phyloP scores from a whole-genome alignment of 1,284 basidiomycete genomes.

The Schizophyllum amplum region DNA sequence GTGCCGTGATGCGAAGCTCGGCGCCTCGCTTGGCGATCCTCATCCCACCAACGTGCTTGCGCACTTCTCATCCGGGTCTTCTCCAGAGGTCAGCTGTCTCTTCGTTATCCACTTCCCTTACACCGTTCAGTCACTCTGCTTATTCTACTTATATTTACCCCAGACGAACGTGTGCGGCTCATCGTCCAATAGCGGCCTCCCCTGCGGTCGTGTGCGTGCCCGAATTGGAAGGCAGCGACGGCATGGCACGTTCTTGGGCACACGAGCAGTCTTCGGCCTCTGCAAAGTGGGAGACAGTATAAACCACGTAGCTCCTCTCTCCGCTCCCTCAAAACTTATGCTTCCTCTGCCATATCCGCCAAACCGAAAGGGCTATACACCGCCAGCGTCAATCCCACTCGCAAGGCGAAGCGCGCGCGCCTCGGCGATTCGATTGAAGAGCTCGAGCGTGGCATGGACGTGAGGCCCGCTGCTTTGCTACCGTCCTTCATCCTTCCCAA shows the following conservation, averaged over 20 bases:
- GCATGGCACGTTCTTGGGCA: background rate
- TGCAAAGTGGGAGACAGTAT: background rate
- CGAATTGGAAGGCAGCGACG: background rate
- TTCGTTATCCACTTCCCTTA: too few relatives aligned
- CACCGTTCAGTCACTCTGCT: too few relatives aligned
- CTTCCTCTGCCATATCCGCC: background rate
- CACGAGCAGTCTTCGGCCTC: background rate
- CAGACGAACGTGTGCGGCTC: background rate
- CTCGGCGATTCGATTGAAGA: slow-evolving; percentile 11
- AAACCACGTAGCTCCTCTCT: background rate
- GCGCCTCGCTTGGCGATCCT: too few relatives aligned
- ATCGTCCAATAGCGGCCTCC: background rate
- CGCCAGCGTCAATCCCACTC: slow-evolving; percentile 48
- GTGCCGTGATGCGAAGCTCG: too few relatives aligned
- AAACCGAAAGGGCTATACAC: slow-evolving; percentile 33
- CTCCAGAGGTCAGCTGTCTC: too few relatives aligned
- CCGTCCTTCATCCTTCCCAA: slow-evolving; percentile 14
- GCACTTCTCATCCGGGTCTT: too few relatives aligned
- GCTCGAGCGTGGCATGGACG: slow-evolving; percentile 12
- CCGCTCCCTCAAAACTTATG: background rate
- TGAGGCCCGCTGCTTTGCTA: slow-evolving; percentile 8
- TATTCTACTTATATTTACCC: too few relatives aligned
- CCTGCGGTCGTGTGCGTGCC: background rate
- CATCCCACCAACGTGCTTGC: background rate
- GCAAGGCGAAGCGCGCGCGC: slow-evolving; percentile 44